Evolutionary conservation across 495 filamentous ascomycete species (phyloP).

Genomic region (Rhypophila decipiens): DNA sequence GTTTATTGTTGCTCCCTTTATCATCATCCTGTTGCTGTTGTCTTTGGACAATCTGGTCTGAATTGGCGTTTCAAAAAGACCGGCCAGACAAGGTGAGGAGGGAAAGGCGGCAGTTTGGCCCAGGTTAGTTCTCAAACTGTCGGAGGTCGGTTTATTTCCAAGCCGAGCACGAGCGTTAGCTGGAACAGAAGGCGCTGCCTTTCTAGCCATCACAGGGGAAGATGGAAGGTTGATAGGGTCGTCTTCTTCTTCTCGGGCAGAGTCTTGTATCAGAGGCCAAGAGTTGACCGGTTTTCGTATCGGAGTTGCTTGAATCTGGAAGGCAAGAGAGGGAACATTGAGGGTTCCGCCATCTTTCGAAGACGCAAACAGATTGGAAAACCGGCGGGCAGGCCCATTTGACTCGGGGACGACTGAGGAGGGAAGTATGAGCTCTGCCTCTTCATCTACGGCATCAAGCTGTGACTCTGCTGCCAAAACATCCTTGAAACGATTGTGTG

Average conservation of each 20-base stretch:
- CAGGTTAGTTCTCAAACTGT: slow-evolving; percentile 11
- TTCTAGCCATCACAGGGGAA: slow-evolving; percentile 41
- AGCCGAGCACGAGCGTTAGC: too few species aligned
- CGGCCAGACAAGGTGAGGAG: slow-evolving; percentile 29
- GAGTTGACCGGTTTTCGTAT: slow-evolving; percentile 9
- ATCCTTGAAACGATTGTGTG: slow-evolving; percentile 47
- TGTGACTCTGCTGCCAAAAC: slow-evolving; percentile 23
- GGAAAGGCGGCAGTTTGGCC: slow-evolving; percentile 32
- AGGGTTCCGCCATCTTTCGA: too few species aligned
- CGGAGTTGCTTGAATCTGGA: slow-evolving; percentile 27
- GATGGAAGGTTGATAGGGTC: slow-evolving; percentile 23
- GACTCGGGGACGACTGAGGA: slow-evolving; percentile 30
- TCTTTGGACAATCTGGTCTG: slow-evolving; percentile 16
- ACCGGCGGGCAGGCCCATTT: slow-evolving; percentile 32
- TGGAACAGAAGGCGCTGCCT: slow-evolving; percentile 52
- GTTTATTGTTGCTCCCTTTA: slow-evolving; percentile 28
- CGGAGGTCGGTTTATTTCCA: too few species aligned
- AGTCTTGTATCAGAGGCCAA: slow-evolving; percentile 3
- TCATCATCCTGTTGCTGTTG: slow-evolving; percentile 14
- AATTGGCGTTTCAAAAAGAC: slow-evolving; percentile 33
- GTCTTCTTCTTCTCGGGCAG: slow-evolving; percentile 10
- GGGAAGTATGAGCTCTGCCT: slow-evolving; percentile 10
- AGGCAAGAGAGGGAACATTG: background rate
- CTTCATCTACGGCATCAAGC: background rate
- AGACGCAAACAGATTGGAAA: slow-evolving; percentile 15